These are phyloP conservation scores for Tolypocladium ophioglossoides DNA, from an alignment of 2,329 filamentous ascomycete genomes.

Conservation along the genomic window DNA sequence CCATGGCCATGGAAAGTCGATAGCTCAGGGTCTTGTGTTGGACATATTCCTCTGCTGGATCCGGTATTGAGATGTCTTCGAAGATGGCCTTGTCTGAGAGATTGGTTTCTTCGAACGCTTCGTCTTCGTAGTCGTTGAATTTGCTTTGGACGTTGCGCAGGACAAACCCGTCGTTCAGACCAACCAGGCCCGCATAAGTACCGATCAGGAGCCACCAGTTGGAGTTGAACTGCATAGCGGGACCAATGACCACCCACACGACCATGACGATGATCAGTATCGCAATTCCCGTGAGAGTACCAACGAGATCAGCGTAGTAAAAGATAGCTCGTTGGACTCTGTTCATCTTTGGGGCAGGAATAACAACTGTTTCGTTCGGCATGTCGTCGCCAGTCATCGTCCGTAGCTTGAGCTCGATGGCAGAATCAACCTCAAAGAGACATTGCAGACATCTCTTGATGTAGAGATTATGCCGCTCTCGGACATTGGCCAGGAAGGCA, in stretches of 20 bases:
- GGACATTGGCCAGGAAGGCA: constrained; percentile 28
- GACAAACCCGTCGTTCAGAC: constrained; percentile 33
- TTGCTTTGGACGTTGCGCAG: constrained; percentile 30
- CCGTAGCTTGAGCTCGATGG: constrained; percentile 22
- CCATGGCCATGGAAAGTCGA: constrained; percentile 9
- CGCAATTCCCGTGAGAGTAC: constrained; percentile 26
- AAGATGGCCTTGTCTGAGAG: constrained; percentile 6
- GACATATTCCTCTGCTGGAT: not conserved
- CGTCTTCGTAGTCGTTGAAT: constrained; percentile 8
- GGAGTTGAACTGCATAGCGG: constrained; percentile 24
- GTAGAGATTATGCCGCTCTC: constrained; percentile 23
- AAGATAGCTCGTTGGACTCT: constrained; percentile 26
- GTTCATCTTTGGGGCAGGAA: constrained; percentile 19
- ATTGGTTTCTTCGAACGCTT: constrained; percentile 6
- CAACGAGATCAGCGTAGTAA: constrained; percentile 31
- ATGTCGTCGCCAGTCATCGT: constrained; percentile 19
- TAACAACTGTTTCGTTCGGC: constrained; percentile 20
- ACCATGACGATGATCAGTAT: constrained; percentile 24
- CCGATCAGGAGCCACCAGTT: constrained; percentile 39
- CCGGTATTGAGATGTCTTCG: constrained; percentile 5
- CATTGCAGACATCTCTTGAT: constrained; percentile 18
- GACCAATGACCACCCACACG: constrained; percentile 28
- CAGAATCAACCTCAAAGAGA: constrained; percentile 22
- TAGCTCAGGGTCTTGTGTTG: constrained; percentile 5
- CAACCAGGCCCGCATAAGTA: constrained; percentile 34